Conservation (phyloP, 2,329 filamentous ascomycete genomes). For the Pseudonectria foliicola region DNA sequence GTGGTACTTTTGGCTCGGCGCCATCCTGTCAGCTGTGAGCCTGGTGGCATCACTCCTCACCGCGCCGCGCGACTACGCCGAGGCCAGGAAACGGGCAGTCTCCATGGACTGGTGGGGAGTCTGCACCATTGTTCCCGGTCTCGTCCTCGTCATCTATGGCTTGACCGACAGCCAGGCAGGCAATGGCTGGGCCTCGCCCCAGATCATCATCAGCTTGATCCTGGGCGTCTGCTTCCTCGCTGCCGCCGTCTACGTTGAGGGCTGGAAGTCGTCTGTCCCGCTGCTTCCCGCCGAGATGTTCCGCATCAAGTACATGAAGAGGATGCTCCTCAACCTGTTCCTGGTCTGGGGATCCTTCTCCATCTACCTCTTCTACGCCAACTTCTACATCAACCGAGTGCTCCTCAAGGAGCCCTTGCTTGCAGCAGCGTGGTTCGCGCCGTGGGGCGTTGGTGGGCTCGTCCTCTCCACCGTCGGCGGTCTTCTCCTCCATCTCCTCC, state of each 20-base stretch:
- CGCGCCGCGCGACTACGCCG: slow-evolving; percentile 28
- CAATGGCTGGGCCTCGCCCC: slow-evolving; percentile 56
- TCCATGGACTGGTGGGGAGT: slow-evolving; percentile 58
- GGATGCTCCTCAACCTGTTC: slow-evolving; percentile 46
- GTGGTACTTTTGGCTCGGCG: slow-evolving; percentile 63
- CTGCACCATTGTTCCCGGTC: slow-evolving; percentile 45
- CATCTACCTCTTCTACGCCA: slow-evolving; percentile 54
- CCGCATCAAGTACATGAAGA: slow-evolving; percentile 51
- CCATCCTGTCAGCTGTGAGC: slow-evolving; percentile 36
- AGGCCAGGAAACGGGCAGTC: slow-evolving; percentile 22
- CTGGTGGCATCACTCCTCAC: slow-evolving; percentile 37
- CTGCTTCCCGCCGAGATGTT: slow-evolving; percentile 59
- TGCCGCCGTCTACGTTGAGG: slow-evolving; percentile 55
- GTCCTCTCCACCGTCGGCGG: slow-evolving; percentile 47
- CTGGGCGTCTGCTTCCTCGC: slow-evolving; percentile 47
- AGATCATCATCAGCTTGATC: slow-evolving; percentile 53
- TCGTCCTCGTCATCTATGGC: slow-evolving; percentile 61
- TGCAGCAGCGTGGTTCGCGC: slow-evolving; percentile 50
- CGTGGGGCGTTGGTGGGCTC: slow-evolving; percentile 51
- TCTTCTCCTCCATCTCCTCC: slow-evolving; percentile 46
- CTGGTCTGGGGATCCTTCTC: slow-evolving; percentile 47
- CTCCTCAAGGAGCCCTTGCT: slow-evolving; percentile 44
- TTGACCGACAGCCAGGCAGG: slow-evolving; percentile 60
- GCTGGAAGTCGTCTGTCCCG: slow-evolving; percentile 52
- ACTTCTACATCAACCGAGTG: slow-evolving; percentile 51